A percentile compares a stretch with the other conserved stretches of the same genome.
phyloP scores from a whole-genome alignment of 2,329 filamentous ascomycete species.

The Xylariaceae sp. region DNA sequence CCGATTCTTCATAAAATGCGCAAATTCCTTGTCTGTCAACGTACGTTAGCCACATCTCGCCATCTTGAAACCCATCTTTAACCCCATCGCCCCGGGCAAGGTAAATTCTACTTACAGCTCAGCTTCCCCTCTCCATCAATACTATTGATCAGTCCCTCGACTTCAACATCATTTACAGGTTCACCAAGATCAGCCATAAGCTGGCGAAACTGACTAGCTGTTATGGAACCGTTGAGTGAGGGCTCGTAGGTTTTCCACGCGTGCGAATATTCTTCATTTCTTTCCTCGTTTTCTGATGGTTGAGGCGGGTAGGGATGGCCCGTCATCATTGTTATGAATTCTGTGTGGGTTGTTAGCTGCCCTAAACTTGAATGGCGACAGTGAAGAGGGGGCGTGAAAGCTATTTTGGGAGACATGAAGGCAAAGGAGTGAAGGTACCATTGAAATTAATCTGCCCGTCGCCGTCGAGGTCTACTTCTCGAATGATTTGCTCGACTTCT shows the following conservation, averaged over 20 bases:
- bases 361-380: too few species aligned
- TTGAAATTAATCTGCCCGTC: constrained; percentile 39
- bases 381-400: neutral
- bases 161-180: constrained; percentile 31
- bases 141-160: constrained; percentile 32
- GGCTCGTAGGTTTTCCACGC: constrained; percentile 35
- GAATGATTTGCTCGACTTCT: constrained; percentile 37
- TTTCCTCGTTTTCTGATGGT: constrained; percentile 16
- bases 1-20: constrained; percentile 32
- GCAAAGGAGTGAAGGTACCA: constrained; percentile 20
- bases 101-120: constrained; percentile 28
- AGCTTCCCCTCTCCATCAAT: constrained; percentile 34
- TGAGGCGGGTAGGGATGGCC: constrained; percentile 31
- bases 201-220: constrained; percentile 32
- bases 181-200: constrained; percentile 31
- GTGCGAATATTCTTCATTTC: constrained; percentile 28
- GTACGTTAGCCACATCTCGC: neutral
- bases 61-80: too few species aligned
- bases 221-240: constrained; percentile 32
- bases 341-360: constrained; percentile 14
- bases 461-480: constrained; percentile 36
- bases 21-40: constrained; percentile 31
- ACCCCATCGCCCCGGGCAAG: neutral
- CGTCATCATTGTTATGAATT: constrained; percentile 42
- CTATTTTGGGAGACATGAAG: neutral